Evolutionary conservation across 176 grass and related monocot genomes (phyloP), one percentile per base, ranked within the genome.

Genomic region (Musa beccarii): DNA sequence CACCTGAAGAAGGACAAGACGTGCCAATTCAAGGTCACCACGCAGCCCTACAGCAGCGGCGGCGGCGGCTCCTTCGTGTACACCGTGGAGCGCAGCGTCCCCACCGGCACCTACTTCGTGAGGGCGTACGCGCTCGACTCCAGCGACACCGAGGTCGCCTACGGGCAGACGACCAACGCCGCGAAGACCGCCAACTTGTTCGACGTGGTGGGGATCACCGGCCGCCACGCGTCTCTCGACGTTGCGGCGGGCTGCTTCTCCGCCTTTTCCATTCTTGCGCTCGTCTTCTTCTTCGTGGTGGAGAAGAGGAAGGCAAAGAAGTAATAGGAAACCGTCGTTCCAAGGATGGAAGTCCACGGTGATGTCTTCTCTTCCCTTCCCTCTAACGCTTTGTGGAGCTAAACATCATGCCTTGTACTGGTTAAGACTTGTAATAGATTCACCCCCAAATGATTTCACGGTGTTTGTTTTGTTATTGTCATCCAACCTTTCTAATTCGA

Each of bases 221-320:
- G 96, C 16, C 82, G 86, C 65, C 82, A 88, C 73, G 2, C 79
- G 0, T 78, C 86, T 8, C 54, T 99, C 57, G 88, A 95, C 67
- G 64, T 92, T 54, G 88, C 88, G 23, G 96, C 96, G 1, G 85
- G 73, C 10, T 90, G 90, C 66, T 99, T 99, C 91, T 99, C 96
- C 0, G 79, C 91, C 8, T 92, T 99, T 85, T 95, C 96, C 9
- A 49, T 89, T 1, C 79, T 1, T 8, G 59, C 84, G 9, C 87
- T 95, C 51, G 68, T 82, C 14, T 85, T 88, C 81, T 84, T 96
- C 83, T 55, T 86, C 55, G 52, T 84, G 49, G 0, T 71, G 11
- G 83, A 89, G 72, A 96, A 79, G 9, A 53, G 69, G 65, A 92
- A 82, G 76, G 80, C 78, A 74, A 77, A 81, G 74, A 69, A 92